These are phyloP conservation scores for Camellia oleifera DNA, from an alignment of 179 eudicot species.

Conservation along the genomic window DNA sequence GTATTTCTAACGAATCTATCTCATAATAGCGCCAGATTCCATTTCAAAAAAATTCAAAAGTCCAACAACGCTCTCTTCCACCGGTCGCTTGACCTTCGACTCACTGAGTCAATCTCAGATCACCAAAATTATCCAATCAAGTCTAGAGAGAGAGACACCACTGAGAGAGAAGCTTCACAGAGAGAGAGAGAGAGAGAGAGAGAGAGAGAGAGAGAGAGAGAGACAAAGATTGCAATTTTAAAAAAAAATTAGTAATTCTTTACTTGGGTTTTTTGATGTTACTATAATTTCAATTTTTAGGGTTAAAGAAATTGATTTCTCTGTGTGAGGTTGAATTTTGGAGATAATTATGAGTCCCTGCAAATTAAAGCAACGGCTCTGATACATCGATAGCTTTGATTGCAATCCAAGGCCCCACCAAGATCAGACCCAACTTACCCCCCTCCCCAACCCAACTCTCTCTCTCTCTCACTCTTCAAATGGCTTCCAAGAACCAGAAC, in stretches of 20 bases:
- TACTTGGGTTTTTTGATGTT: neutral
- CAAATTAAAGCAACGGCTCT: slow-evolving; percentile 41
- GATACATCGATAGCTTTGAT: slow-evolving; percentile 25
- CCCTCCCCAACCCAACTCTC: slow-evolving; percentile 7
- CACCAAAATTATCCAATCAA: neutral
- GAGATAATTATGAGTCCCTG: slow-evolving; percentile 21
- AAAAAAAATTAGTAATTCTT: neutral
- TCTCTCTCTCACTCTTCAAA: slow-evolving; percentile 14
- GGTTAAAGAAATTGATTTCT: slow-evolving; percentile 14
- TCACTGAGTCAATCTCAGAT: slow-evolving; percentile 14
- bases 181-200: neutral
- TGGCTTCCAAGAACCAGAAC: slow-evolving; percentile 44
- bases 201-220: neutral
- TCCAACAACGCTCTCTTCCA: neutral
- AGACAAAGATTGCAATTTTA: neutral
- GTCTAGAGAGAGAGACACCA: slow-evolving; percentile 5
- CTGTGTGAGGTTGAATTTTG: neutral
- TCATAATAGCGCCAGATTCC: slow-evolving; percentile 19
- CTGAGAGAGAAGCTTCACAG: no score
- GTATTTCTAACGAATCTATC: slow-evolving; percentile 22
- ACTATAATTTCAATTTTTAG: neutral
- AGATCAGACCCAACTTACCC: slow-evolving; percentile 11
- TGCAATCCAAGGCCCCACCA: slow-evolving; percentile 39
- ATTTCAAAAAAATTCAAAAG: slow-evolving; percentile 33
- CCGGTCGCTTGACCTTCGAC: neutral